Conservation (phyloP, 2,329 filamentous ascomycete genomes). For the Xylariaceae sp. region DNA sequence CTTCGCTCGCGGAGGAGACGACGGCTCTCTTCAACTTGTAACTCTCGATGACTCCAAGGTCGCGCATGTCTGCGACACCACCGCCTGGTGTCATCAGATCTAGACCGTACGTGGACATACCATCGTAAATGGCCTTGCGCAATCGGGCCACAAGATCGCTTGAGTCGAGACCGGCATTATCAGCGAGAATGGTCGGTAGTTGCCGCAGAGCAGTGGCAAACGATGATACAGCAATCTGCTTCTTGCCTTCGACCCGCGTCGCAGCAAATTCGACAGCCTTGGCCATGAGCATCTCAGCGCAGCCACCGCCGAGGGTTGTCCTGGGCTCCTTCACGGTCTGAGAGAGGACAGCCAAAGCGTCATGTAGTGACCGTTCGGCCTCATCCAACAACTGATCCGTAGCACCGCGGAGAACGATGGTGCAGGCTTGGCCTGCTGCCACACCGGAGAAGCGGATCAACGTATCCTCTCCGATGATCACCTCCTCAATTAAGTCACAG, state of each 20-base stretch:
- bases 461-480: slow-evolving; percentile 97
- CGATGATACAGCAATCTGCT: slow-evolving; percentile 84
- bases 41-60: slow-evolving; percentile 91
- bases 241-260: slow-evolving; percentile 93
- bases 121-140: slow-evolving; percentile 90
- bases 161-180: slow-evolving; percentile 95
- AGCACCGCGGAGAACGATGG: slow-evolving; percentile 90
- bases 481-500: slow-evolving; percentile 93
- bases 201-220: slow-evolving; percentile 88
- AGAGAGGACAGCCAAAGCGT: slow-evolving; percentile 90
- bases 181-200: slow-evolving; percentile 90
- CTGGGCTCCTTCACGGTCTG: slow-evolving; percentile 94
- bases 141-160: slow-evolving; percentile 88
- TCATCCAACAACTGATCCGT: slow-evolving; percentile 97
- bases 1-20: slow-evolving; percentile 91
- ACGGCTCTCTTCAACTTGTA: slow-evolving; percentile 99
- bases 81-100: slow-evolving; percentile 86
- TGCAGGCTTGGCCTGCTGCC: slow-evolving; percentile 89
- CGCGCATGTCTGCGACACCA: slow-evolving; percentile 91
- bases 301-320: slow-evolving; percentile 91
- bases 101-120: slow-evolving; percentile 84
- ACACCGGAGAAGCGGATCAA: slow-evolving; percentile 97
- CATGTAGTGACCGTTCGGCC: slow-evolving; percentile 91
- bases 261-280: slow-evolving; percentile 93
- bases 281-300: slow-evolving; percentile 98